Base-by-base conservation (phyloP, 1,139 yeast species). In the Pneumocystis wakefieldiae region DNA sequence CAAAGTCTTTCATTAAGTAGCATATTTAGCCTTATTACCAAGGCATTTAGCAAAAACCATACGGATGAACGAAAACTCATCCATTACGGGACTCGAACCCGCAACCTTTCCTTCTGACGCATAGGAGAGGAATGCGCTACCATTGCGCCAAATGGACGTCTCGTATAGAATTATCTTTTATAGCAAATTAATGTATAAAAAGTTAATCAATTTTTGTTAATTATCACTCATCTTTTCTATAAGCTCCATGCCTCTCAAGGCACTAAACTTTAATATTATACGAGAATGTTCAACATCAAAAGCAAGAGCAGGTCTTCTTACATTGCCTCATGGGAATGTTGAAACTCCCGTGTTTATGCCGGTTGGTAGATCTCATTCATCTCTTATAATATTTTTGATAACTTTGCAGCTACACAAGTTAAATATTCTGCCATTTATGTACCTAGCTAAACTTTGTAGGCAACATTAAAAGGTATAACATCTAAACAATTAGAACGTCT, bases 321-420 rank as follows among this genome's bases (percentile, higher is more conserved):
- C 68, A 6, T 70, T 77, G 61, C 80, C 80, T 8, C 80, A 77
- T 67, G 80, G 80, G 2, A 61, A 63, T 67, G 80, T 77, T 2
- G 73, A 76, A 61, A 75, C 79, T 2, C 80, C 80, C 1, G 77
- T 77, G 72, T 77, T 77, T 70, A 77, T 77, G 80, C 80, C 80
- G 0, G 80, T 77, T 4, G 80, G 78, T 59, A 77, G 79, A 19
- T 28, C 5, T 19, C 29, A 57, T 48, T 48, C n/a, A 24, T 5
- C 15, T 6, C 39, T 57, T 19, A 28, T 29, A 24, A 19, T 28
- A 36, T 8, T n/a, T 17, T 57, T 57, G 28, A 28, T 8, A 39
- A 6, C 48, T 60, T 37, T 61, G 62, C 19, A 61, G 62, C n/a
- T 57, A 62, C 61, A 60, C 32, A 62, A 35, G 32, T n/a, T 32